Evolutionary conservation across 495 filamentous ascomycete species (phyloP).

Genomic region (Chlorociboria aeruginascens): DNA sequence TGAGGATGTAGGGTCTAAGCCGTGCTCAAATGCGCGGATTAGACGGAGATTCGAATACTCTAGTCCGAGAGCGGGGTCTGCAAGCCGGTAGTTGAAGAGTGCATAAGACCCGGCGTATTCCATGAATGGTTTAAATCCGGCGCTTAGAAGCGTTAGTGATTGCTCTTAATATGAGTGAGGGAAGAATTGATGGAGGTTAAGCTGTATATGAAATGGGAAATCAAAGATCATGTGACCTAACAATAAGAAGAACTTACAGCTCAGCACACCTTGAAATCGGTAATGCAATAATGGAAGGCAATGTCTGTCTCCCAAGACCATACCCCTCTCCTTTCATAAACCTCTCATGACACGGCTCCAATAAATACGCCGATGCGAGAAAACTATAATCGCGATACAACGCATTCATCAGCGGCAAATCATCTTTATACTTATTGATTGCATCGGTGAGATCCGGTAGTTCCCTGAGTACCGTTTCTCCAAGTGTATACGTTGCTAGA

Average conservation of each 20-base stretch:
- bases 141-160: conserved; percentile 22
- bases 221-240: neutral
- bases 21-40: conserved; percentile 79
- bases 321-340: conserved; percentile 55
- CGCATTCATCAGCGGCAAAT: conserved; percentile 68
- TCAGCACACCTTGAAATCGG: conserved; percentile 70
- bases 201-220: too few relatives aligned
- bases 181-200: too few relatives aligned
- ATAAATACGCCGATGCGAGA: conserved; percentile 72
- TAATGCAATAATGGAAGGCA: conserved; percentile 57
- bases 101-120: conserved; percentile 88
- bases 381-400: conserved; percentile 86
- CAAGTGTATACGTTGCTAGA: conserved; percentile 58
- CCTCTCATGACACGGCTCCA: conserved; percentile 87
- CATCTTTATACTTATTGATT: conserved; percentile 54
- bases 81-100: conserved; percentile 75
- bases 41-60: conserved; percentile 70
- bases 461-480: conserved; percentile 49
- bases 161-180: neutral
- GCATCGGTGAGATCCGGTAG: conserved; percentile 63
- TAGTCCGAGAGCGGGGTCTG: conserved; percentile 50
- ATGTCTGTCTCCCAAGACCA: conserved; percentile 56
- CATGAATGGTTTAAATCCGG: conserved; percentile 80
- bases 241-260: conserved; percentile 44
- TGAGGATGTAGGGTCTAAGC: conserved; percentile 72